phyloP scores from a whole-genome alignment of 805 yeast species.

The Saturnispora galanensis region DNA sequence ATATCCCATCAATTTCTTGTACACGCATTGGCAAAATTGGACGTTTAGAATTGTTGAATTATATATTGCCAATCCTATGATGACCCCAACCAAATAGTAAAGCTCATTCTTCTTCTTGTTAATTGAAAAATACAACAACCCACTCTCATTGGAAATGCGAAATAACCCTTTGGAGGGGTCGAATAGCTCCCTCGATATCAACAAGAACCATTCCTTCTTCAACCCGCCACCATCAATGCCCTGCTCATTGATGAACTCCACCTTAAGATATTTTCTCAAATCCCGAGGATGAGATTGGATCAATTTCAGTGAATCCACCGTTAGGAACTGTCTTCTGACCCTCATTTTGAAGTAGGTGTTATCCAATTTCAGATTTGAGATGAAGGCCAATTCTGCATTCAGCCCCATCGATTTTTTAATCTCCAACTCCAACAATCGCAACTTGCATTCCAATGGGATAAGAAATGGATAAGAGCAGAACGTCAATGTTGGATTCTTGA shows the following conservation, averaged over 20 bases:
- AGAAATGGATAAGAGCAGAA: constrained; percentile 82
- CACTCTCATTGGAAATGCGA: constrained; percentile 54
- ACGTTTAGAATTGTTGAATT: constrained; percentile 82
- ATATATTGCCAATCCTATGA: constrained; percentile 82
- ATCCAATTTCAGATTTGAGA: constrained; percentile 41
- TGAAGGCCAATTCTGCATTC: constrained; percentile 83
- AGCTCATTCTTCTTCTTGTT: constrained; percentile 41
- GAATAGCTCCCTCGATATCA: constrained; percentile 62
- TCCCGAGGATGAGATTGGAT: constrained; percentile 48
- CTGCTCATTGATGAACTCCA: constrained; percentile 79
- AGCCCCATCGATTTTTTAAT: constrained; percentile 73
- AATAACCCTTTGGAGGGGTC: constrained; percentile 62
- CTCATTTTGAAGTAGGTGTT: constrained; percentile 61
- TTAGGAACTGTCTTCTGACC: constrained; percentile 57
- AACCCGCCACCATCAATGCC: constrained; percentile 96
- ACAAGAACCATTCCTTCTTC: constrained; percentile 85
- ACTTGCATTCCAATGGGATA: constrained; percentile 73
- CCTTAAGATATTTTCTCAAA: constrained; percentile 62
- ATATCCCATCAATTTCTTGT: constrained; percentile 57
- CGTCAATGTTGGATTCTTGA: constrained; percentile 31
- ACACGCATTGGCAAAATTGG: constrained; percentile 64
- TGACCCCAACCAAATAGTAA: constrained; percentile 74
- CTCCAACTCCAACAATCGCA: constrained; percentile 71
- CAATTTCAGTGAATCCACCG: constrained; percentile 64
- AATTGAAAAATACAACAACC: constrained; percentile 65